Conservation (phyloP, 345 rosid species). For the Trapa incisa region DNA sequence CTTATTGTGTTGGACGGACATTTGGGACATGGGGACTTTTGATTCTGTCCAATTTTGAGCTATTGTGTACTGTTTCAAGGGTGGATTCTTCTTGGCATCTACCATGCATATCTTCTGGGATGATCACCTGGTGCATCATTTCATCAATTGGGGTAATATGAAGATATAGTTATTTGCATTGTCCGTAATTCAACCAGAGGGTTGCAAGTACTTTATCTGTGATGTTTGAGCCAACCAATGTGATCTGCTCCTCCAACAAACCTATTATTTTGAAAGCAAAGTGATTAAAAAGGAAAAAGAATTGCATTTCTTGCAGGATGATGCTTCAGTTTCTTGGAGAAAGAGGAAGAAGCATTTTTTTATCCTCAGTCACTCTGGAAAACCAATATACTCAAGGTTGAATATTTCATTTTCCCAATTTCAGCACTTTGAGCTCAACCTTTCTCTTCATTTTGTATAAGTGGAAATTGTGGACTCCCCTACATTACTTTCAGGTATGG, state of each 20-base stretch:
- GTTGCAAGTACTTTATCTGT: background rate
- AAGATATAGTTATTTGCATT: background rate
- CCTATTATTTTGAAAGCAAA: background rate
- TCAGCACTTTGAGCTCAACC: background rate
- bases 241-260: background rate
- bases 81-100: too few species aligned
- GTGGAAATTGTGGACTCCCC: background rate
- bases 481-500: slow-evolving; percentile 53
- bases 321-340: slow-evolving; percentile 91
- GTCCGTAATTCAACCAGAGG: background rate
- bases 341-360: slow-evolving; percentile 98
- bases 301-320: slow-evolving; percentile 74
- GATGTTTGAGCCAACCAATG: background rate
- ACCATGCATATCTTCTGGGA: background rate
- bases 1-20: background rate
- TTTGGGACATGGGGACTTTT: background rate
- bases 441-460: background rate
- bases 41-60: background rate
- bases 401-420: slow-evolving; percentile 10
- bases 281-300: background rate
- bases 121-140: background rate
- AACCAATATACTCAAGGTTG: slow-evolving; percentile 94
- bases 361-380: slow-evolving; percentile 91
- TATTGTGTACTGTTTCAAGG: background rate
- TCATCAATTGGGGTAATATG: background rate